A percentile compares a stretch with the other conserved stretches of the same genome.
Conservation (phyloP, 768 basidiomycete species). For the Fistulinella prunicolor region DNA sequence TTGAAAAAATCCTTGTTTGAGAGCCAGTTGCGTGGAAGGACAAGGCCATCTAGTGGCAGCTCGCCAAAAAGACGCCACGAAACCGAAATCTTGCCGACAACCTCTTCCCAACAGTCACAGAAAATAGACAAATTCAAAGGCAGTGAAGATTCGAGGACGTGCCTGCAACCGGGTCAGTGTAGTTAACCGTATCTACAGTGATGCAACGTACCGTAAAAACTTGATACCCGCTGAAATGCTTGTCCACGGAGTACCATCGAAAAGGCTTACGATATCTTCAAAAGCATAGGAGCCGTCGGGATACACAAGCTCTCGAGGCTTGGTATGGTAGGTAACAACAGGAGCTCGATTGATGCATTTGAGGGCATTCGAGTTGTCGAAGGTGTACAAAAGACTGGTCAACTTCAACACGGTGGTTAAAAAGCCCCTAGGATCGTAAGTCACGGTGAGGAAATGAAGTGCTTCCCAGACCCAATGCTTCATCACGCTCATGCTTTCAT, state of each 20-base stretch:
- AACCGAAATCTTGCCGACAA: conserved; percentile 43
- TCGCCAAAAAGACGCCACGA: conserved; percentile 25
- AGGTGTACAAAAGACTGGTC: conserved; percentile 35
- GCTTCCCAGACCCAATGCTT: conserved; percentile 45
- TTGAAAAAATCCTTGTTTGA: conserved; percentile 15
- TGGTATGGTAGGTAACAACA: conserved; percentile 13
- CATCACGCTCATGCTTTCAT: conserved; percentile 35
- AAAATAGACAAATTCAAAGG: conserved; percentile 45
- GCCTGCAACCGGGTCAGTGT: conserved; percentile 33
- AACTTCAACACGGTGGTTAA: conserved; percentile 41
- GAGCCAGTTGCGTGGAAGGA: conserved; percentile 57
- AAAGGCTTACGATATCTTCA: conserved; percentile 29
- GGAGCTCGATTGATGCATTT: conserved; percentile 35
- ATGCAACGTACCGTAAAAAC: conserved; percentile 43
- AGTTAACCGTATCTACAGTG: too few species aligned
- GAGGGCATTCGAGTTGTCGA: conserved; percentile 34
- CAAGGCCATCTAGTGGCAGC: conserved; percentile 40
- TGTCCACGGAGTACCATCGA: conserved; percentile 21
- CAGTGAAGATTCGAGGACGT: conserved; percentile 37
- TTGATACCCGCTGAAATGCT: conserved; percentile 36
- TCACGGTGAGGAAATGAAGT: conserved; percentile 32
- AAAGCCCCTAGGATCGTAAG: conserved; percentile 21
- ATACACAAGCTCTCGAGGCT: conserved; percentile 5
- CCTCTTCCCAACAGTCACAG: conserved; percentile 49
- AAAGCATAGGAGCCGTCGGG: conserved; percentile 25